Evolutionary conservation across 176 grass and related monocot genomes (phyloP), one percentile per base, ranked within the genome.

Genomic region (Puccinellia tenuiflora): DNA sequence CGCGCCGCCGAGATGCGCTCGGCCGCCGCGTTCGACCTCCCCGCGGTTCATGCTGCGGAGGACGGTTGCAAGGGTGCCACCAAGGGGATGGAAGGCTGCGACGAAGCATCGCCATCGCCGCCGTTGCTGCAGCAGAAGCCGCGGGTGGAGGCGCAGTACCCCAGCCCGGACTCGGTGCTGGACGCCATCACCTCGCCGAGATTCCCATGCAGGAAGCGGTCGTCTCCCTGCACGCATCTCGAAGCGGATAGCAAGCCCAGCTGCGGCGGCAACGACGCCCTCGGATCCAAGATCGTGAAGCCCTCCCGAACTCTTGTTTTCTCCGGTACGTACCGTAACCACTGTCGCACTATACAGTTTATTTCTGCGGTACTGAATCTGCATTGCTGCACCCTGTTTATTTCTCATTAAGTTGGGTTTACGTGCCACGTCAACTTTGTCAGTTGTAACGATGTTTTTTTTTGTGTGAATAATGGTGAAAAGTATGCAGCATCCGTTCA

Each of bases 131-230:
- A 59, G 51, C 64, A 25, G 1, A 81, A 60, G 39, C 78, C 82
- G 40, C 77, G 55, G 33, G 53, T 4, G 6, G 84, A 52, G 68
- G 72, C 48, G 73, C 91, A 90, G 64, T 64, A 78, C 40, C 89
- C 85, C 30, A 99, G 96, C 85, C 96, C 96, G 46, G 81, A 93
- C 76, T 99, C 91, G 37, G 91, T 99, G 46, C 93, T 99, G 84
- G 96, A 99, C 55, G 76, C 91, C 56, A 99, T 99, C 67, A 88
- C 86, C 55, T 94, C 91, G 9, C 96, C 96, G 81, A 92, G 89
- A 47, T 93, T 85, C 46, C 93, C 89, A 86, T 90, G 88, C 69
- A 96, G 92, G 92, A 88, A 86, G 80, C 81, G 84, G 12, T 35
- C 84, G 57, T 67, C 82, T 22, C 80, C 84, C 0, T 86, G 81